Percentiles rank a stretch among this genome's conserved stretches.
phyloP scores from a whole-genome alignment of 805 yeast genomes.

The Kuraishia hungarica region DNA sequence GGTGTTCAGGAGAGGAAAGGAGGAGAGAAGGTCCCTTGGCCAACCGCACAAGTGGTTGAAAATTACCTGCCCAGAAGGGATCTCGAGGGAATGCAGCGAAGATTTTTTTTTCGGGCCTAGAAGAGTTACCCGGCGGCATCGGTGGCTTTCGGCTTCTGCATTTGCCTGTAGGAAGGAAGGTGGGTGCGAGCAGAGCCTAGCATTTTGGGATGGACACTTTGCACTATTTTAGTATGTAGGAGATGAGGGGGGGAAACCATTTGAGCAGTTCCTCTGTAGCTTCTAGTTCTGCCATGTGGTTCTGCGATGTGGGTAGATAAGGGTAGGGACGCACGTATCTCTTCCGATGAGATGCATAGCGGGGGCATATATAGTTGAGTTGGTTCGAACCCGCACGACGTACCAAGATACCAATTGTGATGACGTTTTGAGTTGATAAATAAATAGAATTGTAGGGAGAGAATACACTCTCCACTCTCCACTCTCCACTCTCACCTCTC shows the following conservation, averaged over 20 bases:
- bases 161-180: neutral
- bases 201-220: too few relatives aligned
- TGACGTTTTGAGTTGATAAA: neutral
- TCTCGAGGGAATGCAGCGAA: conserved; percentile 4
- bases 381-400: neutral
- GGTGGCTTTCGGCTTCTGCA: neutral
- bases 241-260: too few relatives aligned
- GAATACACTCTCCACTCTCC: too few relatives aligned
- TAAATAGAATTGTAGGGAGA: too few relatives aligned
- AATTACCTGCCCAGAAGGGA: neutral
- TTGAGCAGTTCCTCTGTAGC: too few relatives aligned
- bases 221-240: too few relatives aligned
- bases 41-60: neutral
- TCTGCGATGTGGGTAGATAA: neutral
- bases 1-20: neutral
- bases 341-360: neutral
- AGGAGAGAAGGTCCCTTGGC: neutral
- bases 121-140: neutral
- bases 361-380: neutral
- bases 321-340: neutral
- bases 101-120: neutral
- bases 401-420: neutral
- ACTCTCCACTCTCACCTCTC: too few relatives aligned
- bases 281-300: too few relatives aligned
- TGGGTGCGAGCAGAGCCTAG: neutral